phyloP scores from a whole-genome alignment of 805 yeast genomes.

The Yarrowia osloensis region DNA sequence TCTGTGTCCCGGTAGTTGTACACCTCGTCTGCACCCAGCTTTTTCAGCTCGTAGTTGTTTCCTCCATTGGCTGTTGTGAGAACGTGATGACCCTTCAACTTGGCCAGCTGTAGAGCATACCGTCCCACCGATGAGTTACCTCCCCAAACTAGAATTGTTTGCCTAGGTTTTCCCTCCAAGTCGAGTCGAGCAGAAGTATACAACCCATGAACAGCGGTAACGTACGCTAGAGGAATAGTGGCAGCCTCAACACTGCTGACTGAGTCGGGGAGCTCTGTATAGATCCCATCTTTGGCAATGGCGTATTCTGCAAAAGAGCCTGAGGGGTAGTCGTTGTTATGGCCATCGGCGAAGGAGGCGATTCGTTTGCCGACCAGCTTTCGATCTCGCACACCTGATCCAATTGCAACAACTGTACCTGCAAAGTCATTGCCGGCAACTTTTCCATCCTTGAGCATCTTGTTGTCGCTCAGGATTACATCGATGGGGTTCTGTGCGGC shows the following conservation, averaged over 20 bases:
- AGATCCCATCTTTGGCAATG: conserved; percentile 17
- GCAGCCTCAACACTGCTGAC: not conserved
- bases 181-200: not conserved
- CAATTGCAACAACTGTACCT: conserved; percentile 6
- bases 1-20: not conserved
- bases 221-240: not conserved
- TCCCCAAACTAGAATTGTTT: conserved; percentile 11
- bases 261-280: not conserved
- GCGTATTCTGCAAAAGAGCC: conserved; percentile 18
- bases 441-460: not conserved
- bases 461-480: not conserved
- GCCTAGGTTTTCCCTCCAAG: not conserved
- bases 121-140: conserved; percentile 20
- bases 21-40: not conserved
- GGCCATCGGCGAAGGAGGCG: conserved; percentile 17
- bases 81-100: not conserved
- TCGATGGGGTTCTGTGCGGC: conserved; percentile 25
- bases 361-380: conserved; percentile 10
- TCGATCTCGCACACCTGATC: not conserved
- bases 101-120: conserved; percentile 7
- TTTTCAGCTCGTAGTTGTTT: not conserved
- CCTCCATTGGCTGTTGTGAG: not conserved
- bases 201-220: conserved; percentile 7
- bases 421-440: conserved; percentile 8
- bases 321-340: not conserved